phyloP scores from a whole-genome alignment of 2,329 filamentous ascomycete species.

The Claviceps sp. region DNA sequence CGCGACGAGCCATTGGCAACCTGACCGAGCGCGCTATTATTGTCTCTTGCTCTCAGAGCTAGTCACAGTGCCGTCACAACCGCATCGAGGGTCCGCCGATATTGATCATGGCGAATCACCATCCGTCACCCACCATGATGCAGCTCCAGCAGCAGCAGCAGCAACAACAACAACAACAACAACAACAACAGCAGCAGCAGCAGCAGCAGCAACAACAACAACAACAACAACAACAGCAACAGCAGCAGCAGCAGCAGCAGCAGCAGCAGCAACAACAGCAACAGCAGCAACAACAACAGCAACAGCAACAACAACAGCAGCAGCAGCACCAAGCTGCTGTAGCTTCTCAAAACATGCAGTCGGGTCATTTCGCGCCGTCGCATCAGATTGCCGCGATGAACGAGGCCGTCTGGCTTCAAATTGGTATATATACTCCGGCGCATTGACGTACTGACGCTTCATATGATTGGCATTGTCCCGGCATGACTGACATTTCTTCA shows the following conservation, averaged over 20 bases:
- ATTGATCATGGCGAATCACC: conserved; percentile 57
- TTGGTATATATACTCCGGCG: conserved; percentile 48
- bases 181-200: conserved; percentile 30
- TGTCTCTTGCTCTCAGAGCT: not conserved
- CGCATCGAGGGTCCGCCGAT: not conserved
- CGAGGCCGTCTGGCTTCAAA: conserved; percentile 81
- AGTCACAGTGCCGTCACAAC: not conserved
- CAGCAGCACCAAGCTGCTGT: conserved; percentile 44
- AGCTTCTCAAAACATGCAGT: conserved; percentile 40
- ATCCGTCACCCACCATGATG: conserved; percentile 71
- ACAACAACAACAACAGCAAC: conserved; percentile 37
- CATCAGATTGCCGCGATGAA: conserved; percentile 70
- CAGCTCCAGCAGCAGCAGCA: conserved; percentile 38
- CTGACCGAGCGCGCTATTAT: not conserved
- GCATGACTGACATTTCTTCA: not conserved
- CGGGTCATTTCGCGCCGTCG: conserved; percentile 47
- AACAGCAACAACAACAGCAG: conserved; percentile 31
- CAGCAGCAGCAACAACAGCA: conserved; percentile 40
- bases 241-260: conserved; percentile 42
- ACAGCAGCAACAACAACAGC: conserved; percentile 29
- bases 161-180: conserved; percentile 37
- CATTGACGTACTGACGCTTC: not conserved
- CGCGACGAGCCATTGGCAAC: not conserved
- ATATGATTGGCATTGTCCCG: not conserved
- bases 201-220: conserved; percentile 35